phyloP scores from a whole-genome alignment of 257 asterid species.

The Ajuga chamaepitys region DNA sequence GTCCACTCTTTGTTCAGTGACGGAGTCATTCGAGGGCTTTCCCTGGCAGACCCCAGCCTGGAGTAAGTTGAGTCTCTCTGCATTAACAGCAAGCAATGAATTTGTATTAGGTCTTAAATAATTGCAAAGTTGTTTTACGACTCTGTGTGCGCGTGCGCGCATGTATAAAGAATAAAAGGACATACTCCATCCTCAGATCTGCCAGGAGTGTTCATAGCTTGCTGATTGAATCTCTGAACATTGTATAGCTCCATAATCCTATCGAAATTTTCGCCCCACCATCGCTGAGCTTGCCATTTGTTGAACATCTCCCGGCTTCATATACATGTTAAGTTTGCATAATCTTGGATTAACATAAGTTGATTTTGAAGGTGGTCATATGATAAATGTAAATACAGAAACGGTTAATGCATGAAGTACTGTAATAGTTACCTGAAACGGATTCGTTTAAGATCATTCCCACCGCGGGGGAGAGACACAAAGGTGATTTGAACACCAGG shows the following conservation, averaged over 20 bases:
- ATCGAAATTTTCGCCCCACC: conserved; percentile 91
- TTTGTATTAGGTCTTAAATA: neutral
- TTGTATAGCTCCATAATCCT: conserved; percentile 85
- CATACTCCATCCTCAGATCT: conserved; percentile 86
- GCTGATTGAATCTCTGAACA: conserved; percentile 77
- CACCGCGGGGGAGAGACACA: conserved; percentile 62
- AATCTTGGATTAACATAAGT: neutral
- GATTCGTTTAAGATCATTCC: conserved; percentile 75
- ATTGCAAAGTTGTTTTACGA: neutral
- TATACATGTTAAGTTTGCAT: conserved; percentile 6
- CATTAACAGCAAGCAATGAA: conserved; percentile 1
- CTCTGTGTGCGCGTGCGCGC: neutral
- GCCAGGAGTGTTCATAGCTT: conserved; percentile 69
- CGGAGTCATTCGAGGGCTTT: conserved; percentile 88
- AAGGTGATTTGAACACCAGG: conserved; percentile 83
- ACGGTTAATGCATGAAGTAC: neutral
- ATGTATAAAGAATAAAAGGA: neutral
- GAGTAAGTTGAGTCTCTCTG: conserved; percentile 93
- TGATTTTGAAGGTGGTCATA: neutral
- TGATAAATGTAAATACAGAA: too few species aligned
- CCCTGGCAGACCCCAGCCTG: conserved; percentile 61
- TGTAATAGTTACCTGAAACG: conserved; percentile 55
- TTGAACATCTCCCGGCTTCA: conserved; percentile 80
- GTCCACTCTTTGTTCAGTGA: conserved; percentile 56
- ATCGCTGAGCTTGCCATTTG: conserved; percentile 86